Base-by-base conservation (phyloP, 75 land plant genomes). In the Adiantum capillusveneris region DNA sequence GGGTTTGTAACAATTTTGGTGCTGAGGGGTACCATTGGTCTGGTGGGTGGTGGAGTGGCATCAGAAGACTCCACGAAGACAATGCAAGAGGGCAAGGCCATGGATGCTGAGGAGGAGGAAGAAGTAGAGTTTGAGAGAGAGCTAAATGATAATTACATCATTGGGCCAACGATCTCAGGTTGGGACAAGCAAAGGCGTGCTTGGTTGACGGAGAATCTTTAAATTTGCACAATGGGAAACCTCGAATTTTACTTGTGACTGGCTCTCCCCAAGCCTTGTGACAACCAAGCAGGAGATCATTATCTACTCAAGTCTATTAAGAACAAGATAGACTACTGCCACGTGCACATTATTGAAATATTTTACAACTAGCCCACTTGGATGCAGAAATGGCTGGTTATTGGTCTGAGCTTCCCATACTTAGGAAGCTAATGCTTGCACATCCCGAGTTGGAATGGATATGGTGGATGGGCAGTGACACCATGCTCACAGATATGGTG, bases 401-500 rank as follows among this genome's bases (percentile, higher is more conserved):
- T 39, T 85, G 89, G 89, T 73, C 43, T 9, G 82, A 85, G 79
- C 76, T 85, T 0, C 90, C 86, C 7, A 61, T 88, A 31, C 72
- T 89, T 29, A 75, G 87, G 39, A 79, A 78, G 72, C 81, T 89
- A 1, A 58, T 86, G 55, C 65, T 86, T 20, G 50, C 79, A 1
- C 85, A 83, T 37, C 95, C 91, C 16, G 87, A 83, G 56, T 72
- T 85, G 11, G 86, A 83, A 66, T 79, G 80, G 59, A 34, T 83
- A 24, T 83, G 86, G 86, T 83, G 86, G 86, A 82, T 88, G 86
- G 94, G 86, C 61, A 73, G 78, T 50, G 94, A 88, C 48, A 90
- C 95, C 0, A 66, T 89, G 73, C 76, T 89, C 63, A 86, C 91
- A 0, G 95, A 89, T 68, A 80, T 89, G 93, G 79, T 73, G 2